Evolutionary conservation across 352 stramenopile genomes (phyloP), one percentile per base, ranked within the genome.

Genomic region (Hyaloperonospora arabidopsidis): DNA sequence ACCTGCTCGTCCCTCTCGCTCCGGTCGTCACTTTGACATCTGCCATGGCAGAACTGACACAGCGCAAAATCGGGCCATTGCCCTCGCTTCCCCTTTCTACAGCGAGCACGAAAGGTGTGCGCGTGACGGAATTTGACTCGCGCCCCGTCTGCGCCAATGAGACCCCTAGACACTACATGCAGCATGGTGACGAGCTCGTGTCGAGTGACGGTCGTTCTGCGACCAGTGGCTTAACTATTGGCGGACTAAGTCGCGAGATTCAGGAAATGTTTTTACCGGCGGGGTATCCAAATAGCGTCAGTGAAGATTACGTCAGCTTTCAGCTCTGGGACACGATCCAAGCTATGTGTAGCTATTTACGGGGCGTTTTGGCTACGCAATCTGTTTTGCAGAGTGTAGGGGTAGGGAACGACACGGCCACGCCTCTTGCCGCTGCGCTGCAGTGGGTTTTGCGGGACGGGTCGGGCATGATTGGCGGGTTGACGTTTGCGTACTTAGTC

Each of bases 291-390:
- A 71, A 81, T 62, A 89, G 73, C 36, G 84, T 95, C 55, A 88
- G 74, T 35, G 79, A 89, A 40, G 86, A 94, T 64, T 98, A 98
- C 72, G 68, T 97, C 32, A 62, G 76, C 49, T 98, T 98, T 70
- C 95, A 98, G 76, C 79, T 89, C 49, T 98, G 95, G 73, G 95
- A 98, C 77, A 96, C 87, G 3, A 59, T 97, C 21, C 95, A 98
- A 62, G 80, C 77, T 60, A 84, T 98, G 60, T 98, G 92, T 65
- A 96, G 84, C 52, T 98, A 98, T 61, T 76, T 98, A 38, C 76
- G 95, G 6, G 93, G 92, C 29, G 88, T 98, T 14, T 72, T 98
- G 44, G 86, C 81, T 8, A 97, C 89, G 23, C 87, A 93, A 65
- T 95, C 93, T 1, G 89, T 98, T 32, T 68, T 98, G 5, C 76